phyloP scores from a whole-genome alignment of 108 stramenopile genomes.

The Bacterosira constricta region DNA sequence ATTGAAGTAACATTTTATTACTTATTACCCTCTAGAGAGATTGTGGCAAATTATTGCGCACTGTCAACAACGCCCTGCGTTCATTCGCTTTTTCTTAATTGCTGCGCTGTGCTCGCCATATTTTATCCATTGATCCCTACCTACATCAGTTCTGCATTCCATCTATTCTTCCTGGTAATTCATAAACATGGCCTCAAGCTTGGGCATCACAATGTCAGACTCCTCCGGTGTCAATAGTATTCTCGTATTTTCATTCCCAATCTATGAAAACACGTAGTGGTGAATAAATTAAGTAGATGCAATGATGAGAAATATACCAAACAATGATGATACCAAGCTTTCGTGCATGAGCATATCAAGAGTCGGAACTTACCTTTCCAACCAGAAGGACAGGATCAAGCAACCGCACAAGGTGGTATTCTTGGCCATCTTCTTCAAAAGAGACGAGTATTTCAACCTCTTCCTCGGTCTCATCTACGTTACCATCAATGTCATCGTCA shows the following conservation, averaged over 20 bases:
- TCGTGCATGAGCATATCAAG: neutral
- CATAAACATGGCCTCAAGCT: conserved; percentile 75
- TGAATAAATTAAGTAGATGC: neutral
- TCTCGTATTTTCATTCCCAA: conserved; percentile 57
- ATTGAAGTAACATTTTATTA: no score
- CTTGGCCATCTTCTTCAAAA: conserved; percentile 78
- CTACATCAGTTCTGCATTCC: conserved; percentile 23
- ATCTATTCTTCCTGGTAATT: conserved; percentile 63
- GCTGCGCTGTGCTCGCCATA: no score
- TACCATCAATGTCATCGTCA: conserved; percentile 59
- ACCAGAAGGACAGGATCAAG: conserved; percentile 89
- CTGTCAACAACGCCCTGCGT: no score
- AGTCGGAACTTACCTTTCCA: conserved; percentile 69
- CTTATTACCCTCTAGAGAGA: no score
- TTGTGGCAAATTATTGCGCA: no score
- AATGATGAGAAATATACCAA: neutral
- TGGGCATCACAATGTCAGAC: conserved; percentile 83
- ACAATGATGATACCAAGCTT: neutral
- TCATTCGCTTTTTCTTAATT: no score
- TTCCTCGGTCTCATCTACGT: conserved; percentile 68
- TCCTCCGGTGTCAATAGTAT: conserved; percentile 83
- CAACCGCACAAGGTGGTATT: conserved; percentile 80
- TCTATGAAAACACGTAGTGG: conserved; percentile 4
- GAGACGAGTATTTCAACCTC: conserved; percentile 84
- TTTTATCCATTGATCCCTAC: no score